A percentile compares a stretch with the other conserved stretches of the same genome.
These are phyloP conservation scores for Danielia reshetovae DNA, from an alignment of 805 yeast species.

Conservation along the genomic window DNA sequence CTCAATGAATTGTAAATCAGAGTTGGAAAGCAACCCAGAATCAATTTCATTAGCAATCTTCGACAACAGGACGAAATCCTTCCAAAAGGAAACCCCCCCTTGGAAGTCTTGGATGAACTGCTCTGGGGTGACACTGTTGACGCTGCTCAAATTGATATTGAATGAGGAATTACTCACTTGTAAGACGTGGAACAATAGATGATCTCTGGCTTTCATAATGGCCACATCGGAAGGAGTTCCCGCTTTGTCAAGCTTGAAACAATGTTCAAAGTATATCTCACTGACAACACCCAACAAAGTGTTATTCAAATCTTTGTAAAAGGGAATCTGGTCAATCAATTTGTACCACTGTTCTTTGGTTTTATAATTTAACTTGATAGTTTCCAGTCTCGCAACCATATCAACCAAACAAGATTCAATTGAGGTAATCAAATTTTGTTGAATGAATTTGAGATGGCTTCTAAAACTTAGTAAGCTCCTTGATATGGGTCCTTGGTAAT, in stretches of 20 bases:
- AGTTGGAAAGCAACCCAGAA: constrained; percentile 21
- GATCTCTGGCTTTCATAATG: constrained; percentile 24
- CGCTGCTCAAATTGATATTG: constrained; percentile 40
- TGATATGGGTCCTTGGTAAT: constrained; percentile 66
- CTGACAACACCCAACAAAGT: constrained; percentile 60
- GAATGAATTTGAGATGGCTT: constrained; percentile 55
- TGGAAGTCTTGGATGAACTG: constrained; percentile 30
- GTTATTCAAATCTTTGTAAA: constrained; percentile 51
- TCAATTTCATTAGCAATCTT: constrained; percentile 26
- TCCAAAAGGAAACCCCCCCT: constrained; percentile 34
- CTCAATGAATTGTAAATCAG: constrained; percentile 18
- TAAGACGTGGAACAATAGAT: constrained; percentile 32
- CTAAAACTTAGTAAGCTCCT: constrained; percentile 63
- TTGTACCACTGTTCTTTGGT: constrained; percentile 54
- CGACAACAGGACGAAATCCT: constrained; percentile 25
- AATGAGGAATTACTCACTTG: constrained; percentile 36
- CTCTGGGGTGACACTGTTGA: constrained; percentile 32
- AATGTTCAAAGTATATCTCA: constrained; percentile 48
- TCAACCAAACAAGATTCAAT: constrained; percentile 48
- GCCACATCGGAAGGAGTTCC: constrained; percentile 24
- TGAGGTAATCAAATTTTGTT: constrained; percentile 48
- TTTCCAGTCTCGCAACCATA: constrained; percentile 43
- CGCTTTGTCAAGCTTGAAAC: constrained; percentile 25
- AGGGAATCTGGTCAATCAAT: constrained; percentile 58
- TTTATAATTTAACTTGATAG: constrained; percentile 44